Evolutionary conservation across 805 yeast genomes (phyloP), one percentile per base, ranked within the genome.

Genomic region (Lachancea quebecensis): DNA sequence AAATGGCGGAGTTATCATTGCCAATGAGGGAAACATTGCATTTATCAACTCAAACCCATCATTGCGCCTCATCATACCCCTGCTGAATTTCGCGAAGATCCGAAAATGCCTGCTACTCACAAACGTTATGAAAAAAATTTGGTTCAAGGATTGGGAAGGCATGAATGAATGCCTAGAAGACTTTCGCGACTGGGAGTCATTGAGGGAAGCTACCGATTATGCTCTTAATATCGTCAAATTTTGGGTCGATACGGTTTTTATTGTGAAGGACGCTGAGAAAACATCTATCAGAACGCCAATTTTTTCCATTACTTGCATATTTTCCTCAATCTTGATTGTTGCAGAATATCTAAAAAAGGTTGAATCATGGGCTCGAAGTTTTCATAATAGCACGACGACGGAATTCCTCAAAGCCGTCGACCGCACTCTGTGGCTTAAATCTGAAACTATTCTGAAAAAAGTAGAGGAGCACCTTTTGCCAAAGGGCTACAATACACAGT

Each of bases 271-370:
- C 58, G 80, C 84, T 0, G 81, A 78, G 50, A 76, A 78, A 57
- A 78, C 85, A 0, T 78, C 86, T 1, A 72, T 82, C 29, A 69
- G 88, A 51, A 82, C 91, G 0, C 93, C 93, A 1, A 83, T 83
- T 25, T 83, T 82, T 60, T 81, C 85, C 55, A 73, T 83, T 28
- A 79, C 88, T 0, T 81, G 88, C 58, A 73, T 82, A 25, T 82
- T 82, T 56, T 75, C 82, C 1, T 69, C 88, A 1, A 67, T 80
- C 10, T 64, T 83, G 44, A 66, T 84, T 31, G 72, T 83, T 42
- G 77, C 87, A 2, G 86, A 81, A 54, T 82, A 75, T 54, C 62
- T 84, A 51, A 70, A 73, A 45, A 66, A 72, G 4, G 67, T 82
- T 16, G 93, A 85, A 54, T 65, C 61, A 36, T 72, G 77, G 73